Percentiles rank a stretch among this genome's conserved stretches.
Evolutionary conservation across 176 grass and related monocot species (phyloP).

Genomic region (Lolium multiflorum): DNA sequence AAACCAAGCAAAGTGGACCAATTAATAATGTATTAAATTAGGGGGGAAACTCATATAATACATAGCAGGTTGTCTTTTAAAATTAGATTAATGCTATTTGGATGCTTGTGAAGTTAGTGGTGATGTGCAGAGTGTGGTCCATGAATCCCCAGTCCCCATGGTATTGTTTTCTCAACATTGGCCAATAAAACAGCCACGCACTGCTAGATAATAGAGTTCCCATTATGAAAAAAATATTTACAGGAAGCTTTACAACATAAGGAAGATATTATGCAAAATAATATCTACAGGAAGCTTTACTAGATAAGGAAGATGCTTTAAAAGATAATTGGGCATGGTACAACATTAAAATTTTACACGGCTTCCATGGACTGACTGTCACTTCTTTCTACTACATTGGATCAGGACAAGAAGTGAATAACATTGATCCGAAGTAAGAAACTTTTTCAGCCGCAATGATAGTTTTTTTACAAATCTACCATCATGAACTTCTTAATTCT

Average conservation of each 20-base stretch:
- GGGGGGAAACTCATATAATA: background rate
- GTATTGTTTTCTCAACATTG: constrained; percentile 42
- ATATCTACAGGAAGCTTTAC: background rate
- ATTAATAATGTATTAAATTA: constrained; percentile 40
- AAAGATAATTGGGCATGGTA: constrained; percentile 28
- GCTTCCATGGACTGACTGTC: background rate
- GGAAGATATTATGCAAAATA: background rate
- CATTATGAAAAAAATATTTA: background rate
- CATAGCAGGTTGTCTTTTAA: constrained; percentile 47
- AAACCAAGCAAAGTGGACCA: constrained; percentile 39
- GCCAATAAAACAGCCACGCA: constrained; percentile 17
- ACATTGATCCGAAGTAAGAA: background rate
- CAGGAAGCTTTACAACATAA: background rate
- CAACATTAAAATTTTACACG: constrained; percentile 3
- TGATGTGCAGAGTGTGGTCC: constrained; percentile 48
- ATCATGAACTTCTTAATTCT: background rate
- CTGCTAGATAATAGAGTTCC: constrained; percentile 7
- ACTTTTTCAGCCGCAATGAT: background rate
- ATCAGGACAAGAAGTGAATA: constrained; percentile 15
- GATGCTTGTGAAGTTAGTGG: constrained; percentile 56
- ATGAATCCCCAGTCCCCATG: constrained; percentile 17
- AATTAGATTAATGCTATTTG: constrained; percentile 50
- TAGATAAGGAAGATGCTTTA: background rate
- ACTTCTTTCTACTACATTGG: constrained; percentile 14
- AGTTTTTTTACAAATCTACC: constrained; percentile 15